Evolutionary conservation across 2,329 filamentous ascomycete species (phyloP), one percentile per base, ranked within the genome.

Genomic region (Talaromyces funiculosus): DNA sequence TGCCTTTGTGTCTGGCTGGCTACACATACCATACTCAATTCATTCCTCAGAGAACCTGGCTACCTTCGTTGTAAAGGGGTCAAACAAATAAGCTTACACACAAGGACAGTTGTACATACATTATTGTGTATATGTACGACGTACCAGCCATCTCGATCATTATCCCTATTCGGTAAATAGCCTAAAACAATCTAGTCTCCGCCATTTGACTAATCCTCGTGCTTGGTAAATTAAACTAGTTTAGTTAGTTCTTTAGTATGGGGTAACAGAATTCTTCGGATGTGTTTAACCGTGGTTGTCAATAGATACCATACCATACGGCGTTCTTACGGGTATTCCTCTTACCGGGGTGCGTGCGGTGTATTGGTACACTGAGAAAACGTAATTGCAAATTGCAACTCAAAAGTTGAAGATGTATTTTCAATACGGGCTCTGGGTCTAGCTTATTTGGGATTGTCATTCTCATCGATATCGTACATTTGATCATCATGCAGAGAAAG

Each of bases 131-230:
- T 31, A 31, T 7, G 29, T 31, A 31, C 29, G 6, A 31, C 29
- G 31, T 9, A 45, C 6, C 40, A 43, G 26, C 37, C 35, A 24
- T 37, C n/a, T n/a, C 14, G n/a, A 59, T 38, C 45, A 45, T 37
- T 45, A 22, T 61, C 59, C 59, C 3, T 22, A 51, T 57, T 10
- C 9, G 47, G 59, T 61, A 61, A 61, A 57, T 61, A 33, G 59
- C 53, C 59, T 61, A 61, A 61, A 57, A 43, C 59, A 37, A 47
- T 57, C 59, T 61, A 61, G 59, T 43, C 54, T 57, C 57, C 57
- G 49, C 49, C 47, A 14, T 51, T 33, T 51, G 26, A 51, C 26
- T 51, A 5, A 42, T 42, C 18, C 8, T 18, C 35, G 35, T n/a
- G n/a, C 16, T n/a, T 16, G 35, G 38, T 42, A 42, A 20, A 7